Conservation (phyloP, 371 early-diverging fungal species). For the Mortierella sp. region DNA sequence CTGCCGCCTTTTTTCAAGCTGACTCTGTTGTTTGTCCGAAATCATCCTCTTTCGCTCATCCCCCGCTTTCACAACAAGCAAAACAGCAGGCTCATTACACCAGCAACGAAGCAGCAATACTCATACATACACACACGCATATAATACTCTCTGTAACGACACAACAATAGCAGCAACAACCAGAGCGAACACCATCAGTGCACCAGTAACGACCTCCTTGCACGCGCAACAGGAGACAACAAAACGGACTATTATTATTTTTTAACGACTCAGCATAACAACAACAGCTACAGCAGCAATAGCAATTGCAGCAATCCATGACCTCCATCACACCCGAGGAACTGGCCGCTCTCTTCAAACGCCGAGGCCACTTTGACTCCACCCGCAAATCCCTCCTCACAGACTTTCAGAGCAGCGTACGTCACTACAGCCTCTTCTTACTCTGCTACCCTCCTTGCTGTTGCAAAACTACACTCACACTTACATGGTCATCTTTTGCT, state of each 20-base stretch:
- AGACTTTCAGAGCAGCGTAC: conserved; percentile 56
- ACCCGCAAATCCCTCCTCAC: conserved; percentile 49
- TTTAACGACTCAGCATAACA: not conserved
- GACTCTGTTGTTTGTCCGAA: not conserved
- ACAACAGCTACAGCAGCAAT: not conserved
- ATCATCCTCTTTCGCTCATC: conserved; percentile 3
- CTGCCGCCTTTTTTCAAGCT: conserved; percentile 2
- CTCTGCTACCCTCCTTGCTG: not conserved
- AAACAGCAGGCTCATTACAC: not conserved
- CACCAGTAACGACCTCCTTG: too few species aligned
- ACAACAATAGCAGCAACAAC: too few species aligned
- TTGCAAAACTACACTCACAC: not conserved
- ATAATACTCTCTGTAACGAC: too few species aligned
- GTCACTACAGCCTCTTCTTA: not conserved
- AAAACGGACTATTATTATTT: not conserved
- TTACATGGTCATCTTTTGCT: not conserved
- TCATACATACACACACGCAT: not conserved
- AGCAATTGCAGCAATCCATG: not conserved
- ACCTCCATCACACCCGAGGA: conserved; percentile 52
- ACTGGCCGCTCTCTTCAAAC: conserved; percentile 50
- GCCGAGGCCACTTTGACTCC: conserved; percentile 55
- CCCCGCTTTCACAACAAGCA: not conserved
- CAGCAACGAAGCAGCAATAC: not conserved
- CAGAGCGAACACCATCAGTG: too few species aligned
- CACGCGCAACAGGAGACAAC: too few species aligned